These are phyloP conservation scores for Lagerstroemia speciosa DNA, from an alignment of 345 rosid species.

Conservation along the genomic window DNA sequence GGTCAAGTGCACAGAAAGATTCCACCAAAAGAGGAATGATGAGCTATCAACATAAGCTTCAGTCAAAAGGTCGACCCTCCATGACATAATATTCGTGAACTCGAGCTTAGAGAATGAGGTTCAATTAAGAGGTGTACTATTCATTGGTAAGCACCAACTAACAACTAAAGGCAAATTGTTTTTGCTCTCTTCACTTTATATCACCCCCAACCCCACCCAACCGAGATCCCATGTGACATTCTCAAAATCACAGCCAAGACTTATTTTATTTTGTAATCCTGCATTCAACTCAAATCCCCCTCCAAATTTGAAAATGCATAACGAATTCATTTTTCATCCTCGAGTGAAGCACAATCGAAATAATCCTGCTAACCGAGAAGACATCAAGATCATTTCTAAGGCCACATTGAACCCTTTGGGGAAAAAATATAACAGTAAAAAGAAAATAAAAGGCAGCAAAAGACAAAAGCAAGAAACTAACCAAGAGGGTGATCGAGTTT, in stretches of 20 bases:
- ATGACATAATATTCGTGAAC: background rate
- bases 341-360: background rate
- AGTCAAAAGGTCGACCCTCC: background rate
- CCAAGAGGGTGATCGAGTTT: slow-evolving; percentile 64
- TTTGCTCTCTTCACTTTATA: background rate
- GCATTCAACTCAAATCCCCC: background rate
- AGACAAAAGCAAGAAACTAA: slow-evolving; percentile 16
- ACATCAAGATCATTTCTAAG: background rate
- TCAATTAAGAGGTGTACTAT: background rate
- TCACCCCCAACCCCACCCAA: background rate
- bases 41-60: background rate
- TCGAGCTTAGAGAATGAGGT: background rate
- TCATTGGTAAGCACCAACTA: background rate
- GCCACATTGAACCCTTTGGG: background rate
- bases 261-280: background rate
- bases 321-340: background rate
- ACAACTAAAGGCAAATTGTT: background rate
- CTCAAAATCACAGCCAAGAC: background rate
- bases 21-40: background rate
- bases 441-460: background rate
- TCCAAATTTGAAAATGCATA: background rate
- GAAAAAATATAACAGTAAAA: background rate
- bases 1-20: background rate
- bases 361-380: background rate
- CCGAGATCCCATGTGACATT: background rate